A percentile compares a stretch with the other conserved stretches of the same genome.
These are phyloP conservation scores for Mycena chlorophos DNA, from an alignment of 768 basidiomycete genomes.

Conservation along the genomic window DNA sequence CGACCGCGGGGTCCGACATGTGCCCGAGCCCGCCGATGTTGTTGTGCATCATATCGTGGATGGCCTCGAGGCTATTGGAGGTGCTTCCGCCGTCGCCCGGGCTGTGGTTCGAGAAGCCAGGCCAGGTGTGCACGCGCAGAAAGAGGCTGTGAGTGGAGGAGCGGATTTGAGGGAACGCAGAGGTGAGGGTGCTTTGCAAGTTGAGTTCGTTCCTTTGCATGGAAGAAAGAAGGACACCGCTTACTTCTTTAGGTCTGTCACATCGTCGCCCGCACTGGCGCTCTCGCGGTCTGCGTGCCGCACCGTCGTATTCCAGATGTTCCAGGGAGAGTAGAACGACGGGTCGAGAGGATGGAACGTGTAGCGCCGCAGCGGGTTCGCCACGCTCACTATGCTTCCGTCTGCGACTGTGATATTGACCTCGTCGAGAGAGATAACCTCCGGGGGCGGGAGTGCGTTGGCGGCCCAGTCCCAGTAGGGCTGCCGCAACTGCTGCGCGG, in stretches of 20 bases:
- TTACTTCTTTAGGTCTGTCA: too few relatives aligned
- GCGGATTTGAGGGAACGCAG: constrained; percentile 28
- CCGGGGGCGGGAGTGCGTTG: constrained; percentile 37
- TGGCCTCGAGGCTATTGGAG: constrained; percentile 49
- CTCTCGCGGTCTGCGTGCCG: constrained; percentile 31
- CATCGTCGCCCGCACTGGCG: constrained; percentile 33
- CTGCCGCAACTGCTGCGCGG: constrained; percentile 37
- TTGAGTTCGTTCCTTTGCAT: neutral
- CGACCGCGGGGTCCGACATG: constrained; percentile 41
- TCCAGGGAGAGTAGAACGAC: constrained; percentile 33
- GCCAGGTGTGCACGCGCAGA: constrained; percentile 39
- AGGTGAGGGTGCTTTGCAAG: constrained; percentile 22
- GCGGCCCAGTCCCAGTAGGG: constrained; percentile 58
- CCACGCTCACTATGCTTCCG: constrained; percentile 28
- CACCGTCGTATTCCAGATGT: constrained; percentile 35
- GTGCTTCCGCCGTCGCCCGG: constrained; percentile 36
- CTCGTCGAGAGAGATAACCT: constrained; percentile 36
- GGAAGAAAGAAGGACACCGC: constrained; percentile 33
- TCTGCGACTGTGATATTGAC: constrained; percentile 36
- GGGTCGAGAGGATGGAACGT: constrained; percentile 35
- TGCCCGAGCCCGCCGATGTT: constrained; percentile 44
- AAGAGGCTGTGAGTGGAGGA: constrained; percentile 41
- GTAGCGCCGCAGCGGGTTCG: constrained; percentile 38
- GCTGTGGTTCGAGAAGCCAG: constrained; percentile 48
- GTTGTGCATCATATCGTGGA: constrained; percentile 51